These are phyloP conservation scores for Haberlea rhodopensis DNA, from an alignment of 257 asterid genomes.

Conservation along the genomic window DNA sequence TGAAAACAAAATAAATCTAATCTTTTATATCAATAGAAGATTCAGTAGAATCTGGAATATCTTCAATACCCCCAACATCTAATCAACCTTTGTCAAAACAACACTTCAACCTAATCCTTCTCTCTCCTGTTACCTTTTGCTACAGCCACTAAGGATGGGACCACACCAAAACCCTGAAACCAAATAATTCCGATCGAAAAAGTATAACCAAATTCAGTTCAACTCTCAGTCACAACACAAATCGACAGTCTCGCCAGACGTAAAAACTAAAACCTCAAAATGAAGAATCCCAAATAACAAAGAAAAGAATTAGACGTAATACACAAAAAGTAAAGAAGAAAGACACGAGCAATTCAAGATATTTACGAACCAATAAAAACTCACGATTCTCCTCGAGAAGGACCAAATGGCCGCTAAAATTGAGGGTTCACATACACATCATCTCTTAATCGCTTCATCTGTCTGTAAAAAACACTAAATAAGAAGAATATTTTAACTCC, in stretches of 20 bases:
- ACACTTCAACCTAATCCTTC: constrained; percentile 25
- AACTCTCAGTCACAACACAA: constrained; percentile 30
- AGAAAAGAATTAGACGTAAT: constrained; percentile 11
- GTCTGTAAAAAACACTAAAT: constrained; percentile 32
- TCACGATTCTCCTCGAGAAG: constrained; percentile 87
- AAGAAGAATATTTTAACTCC: constrained; percentile 14
- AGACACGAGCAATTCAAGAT: constrained; percentile 20
- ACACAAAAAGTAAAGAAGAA: constrained; percentile 8
- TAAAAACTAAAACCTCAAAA: constrained; percentile 21
- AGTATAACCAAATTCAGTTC: constrained; percentile 34
- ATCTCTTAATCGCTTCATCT: constrained; percentile 85
- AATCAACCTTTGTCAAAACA: constrained; percentile 28
- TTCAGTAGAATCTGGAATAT: too few species aligned
- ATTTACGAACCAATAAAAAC: constrained; percentile 22
- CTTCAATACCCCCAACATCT: constrained; percentile 8
- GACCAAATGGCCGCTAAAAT: constrained; percentile 72
- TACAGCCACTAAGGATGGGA: constrained; percentile 20
- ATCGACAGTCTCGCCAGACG: constrained; percentile 19
- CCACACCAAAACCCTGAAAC: constrained; percentile 23
- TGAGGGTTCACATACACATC: constrained; percentile 68
- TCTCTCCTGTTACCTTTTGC: constrained; percentile 18
- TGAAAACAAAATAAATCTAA: constrained; percentile 29
- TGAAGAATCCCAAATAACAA: constrained; percentile 8
- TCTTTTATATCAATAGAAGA: constrained; percentile 30
- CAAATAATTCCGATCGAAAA: constrained; percentile 32